A percentile compares a stretch with the other conserved stretches of the same genome.
These are phyloP conservation scores for Teratosphaeria destructans DNA, from an alignment of 2,329 filamentous ascomycete genomes.

Conservation along the genomic window DNA sequence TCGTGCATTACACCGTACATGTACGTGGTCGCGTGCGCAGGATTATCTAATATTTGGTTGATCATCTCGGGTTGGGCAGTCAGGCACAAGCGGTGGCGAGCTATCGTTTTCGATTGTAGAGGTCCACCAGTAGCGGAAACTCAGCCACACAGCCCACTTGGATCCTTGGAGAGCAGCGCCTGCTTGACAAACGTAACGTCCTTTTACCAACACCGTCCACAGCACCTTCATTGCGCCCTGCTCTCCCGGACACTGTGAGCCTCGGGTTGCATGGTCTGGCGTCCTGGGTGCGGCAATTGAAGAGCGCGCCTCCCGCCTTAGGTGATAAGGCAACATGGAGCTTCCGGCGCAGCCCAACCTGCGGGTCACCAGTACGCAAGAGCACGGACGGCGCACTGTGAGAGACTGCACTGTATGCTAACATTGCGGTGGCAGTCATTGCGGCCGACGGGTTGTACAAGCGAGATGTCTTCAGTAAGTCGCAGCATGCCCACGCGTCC, in stretches of 20 bases:
- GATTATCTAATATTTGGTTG: background rate
- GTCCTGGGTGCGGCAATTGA: background rate
- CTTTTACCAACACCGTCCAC: background rate
- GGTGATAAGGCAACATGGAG: slow-evolving; percentile 27
- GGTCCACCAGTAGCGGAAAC: background rate
- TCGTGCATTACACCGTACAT: background rate
- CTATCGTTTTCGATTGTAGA: background rate
- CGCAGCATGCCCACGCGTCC: slow-evolving; percentile 1
- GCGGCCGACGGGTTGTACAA: slow-evolving; percentile 98
- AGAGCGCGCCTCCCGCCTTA: background rate
- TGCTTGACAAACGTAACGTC: background rate
- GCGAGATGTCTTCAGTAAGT: slow-evolving; percentile 96
- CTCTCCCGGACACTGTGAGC: background rate
- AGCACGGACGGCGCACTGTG: slow-evolving; percentile 3
- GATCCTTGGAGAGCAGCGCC: background rate
- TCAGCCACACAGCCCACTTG: background rate
- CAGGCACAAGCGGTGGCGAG: background rate
- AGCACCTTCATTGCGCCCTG: background rate
- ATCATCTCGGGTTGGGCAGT: background rate
- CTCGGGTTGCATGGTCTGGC: background rate
- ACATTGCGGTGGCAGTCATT: slow-evolving; percentile 57
- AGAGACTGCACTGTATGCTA: slow-evolving; percentile 5
- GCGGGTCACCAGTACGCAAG: slow-evolving; percentile 72
- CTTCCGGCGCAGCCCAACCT: slow-evolving; percentile 60
- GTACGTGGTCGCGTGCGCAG: background rate